A percentile compares a stretch with the other conserved stretches of the same genome.
Evolutionary conservation across 2,329 filamentous ascomycete species (phyloP).

Genomic region (Albophoma yamanashiensis): DNA sequence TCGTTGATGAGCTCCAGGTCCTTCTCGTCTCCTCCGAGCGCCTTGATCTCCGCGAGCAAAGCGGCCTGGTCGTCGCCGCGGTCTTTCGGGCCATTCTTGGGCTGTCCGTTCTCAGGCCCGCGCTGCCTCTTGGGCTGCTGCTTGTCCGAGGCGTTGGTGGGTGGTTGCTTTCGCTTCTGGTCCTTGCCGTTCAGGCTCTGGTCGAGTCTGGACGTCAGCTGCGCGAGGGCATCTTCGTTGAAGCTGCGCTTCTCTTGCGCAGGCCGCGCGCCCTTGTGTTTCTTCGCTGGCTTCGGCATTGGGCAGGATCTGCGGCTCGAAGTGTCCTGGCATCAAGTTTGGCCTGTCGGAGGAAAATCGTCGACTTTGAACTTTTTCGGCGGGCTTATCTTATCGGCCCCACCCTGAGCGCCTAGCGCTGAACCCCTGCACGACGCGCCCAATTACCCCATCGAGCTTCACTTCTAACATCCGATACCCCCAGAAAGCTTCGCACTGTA

Average conservation of each 20-base stretch:
- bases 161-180: conserved; percentile 34
- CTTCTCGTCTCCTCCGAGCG: conserved; percentile 54
- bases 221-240: conserved; percentile 37
- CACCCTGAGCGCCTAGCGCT: conserved; percentile 2
- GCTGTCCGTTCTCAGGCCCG: conserved; percentile 14
- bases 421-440: not conserved
- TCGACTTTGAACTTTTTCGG: conserved; percentile 6
- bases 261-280: conserved; percentile 18
- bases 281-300: conserved; percentile 27
- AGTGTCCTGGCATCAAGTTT: not conserved
- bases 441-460: not conserved
- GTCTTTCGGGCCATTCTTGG: conserved; percentile 9
- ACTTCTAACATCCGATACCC: not conserved
- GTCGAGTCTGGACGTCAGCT: conserved; percentile 47
- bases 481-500: no score
- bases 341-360: conserved; percentile 1
- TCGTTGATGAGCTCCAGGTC: conserved; percentile 52
- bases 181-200: conserved; percentile 32
- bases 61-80: conserved; percentile 20
- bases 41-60: conserved; percentile 52
- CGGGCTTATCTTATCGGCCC: conserved; percentile 8
- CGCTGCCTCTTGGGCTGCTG: conserved; percentile 27
- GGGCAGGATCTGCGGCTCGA: not conserved
- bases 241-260: conserved; percentile 21
- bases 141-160: conserved; percentile 19